phyloP scores from a whole-genome alignment of 2,329 filamentous ascomycete species.

The Fusarium staphyleae region DNA sequence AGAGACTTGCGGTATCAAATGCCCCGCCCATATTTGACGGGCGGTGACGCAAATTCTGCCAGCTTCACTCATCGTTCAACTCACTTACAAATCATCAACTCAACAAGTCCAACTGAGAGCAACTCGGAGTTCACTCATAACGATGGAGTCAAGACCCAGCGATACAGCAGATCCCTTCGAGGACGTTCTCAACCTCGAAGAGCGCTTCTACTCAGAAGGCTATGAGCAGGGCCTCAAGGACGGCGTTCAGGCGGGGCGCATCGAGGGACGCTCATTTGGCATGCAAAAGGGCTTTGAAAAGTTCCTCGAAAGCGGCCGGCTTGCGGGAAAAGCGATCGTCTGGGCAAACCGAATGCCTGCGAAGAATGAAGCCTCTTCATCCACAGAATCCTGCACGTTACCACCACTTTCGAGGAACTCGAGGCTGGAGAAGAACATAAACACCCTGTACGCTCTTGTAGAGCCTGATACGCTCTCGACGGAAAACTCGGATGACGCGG shows the following conservation, averaged over 20 bases:
- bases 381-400: slow-evolving; percentile 36
- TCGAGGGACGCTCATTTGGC: slow-evolving; percentile 90
- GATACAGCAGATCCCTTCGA: slow-evolving; percentile 61
- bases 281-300: slow-evolving; percentile 95
- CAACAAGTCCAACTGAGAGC: slow-evolving; percentile 1
- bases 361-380: background rate
- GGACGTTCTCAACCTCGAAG: slow-evolving; percentile 66
- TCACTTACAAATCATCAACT: slow-evolving; percentile 35
- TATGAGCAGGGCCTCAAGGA: slow-evolving; percentile 78
- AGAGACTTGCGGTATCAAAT: slow-evolving; percentile 1
- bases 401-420: slow-evolving; percentile 62
- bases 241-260: slow-evolving; percentile 77
- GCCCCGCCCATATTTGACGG: slow-evolving; percentile 38
- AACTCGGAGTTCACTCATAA: background rate
- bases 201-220: slow-evolving; percentile 81
- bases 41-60: slow-evolving; percentile 44
- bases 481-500: slow-evolving; percentile 85
- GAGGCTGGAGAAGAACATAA: slow-evolving; percentile 78
- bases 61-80: slow-evolving; percentile 17
- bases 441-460: slow-evolving; percentile 76
- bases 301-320: slow-evolving; percentile 78
- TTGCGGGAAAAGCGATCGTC: slow-evolving; percentile 81
- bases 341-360: slow-evolving; percentile 76
- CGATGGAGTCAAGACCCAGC: slow-evolving; percentile 20
- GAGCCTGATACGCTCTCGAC: slow-evolving; percentile 80